Conservation (phyloP, 2,329 filamentous ascomycete species). For the Chrysoporthe puriensis region DNA sequence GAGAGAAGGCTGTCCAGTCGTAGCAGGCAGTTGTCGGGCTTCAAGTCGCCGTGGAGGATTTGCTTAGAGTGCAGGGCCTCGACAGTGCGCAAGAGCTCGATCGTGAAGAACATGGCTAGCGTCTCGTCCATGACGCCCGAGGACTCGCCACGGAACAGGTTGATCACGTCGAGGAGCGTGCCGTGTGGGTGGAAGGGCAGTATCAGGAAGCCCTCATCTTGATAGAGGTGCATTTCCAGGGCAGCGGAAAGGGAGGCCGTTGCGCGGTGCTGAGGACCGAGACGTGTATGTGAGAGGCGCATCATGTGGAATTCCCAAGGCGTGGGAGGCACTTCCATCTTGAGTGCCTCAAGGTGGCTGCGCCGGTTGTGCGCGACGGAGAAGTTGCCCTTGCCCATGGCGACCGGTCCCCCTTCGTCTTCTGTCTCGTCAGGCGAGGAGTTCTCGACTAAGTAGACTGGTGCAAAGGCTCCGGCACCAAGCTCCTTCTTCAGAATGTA, state of each 20-base stretch:
- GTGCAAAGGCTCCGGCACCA: conserved; percentile 91
- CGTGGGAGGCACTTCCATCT: conserved; percentile 88
- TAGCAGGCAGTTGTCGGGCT: conserved; percentile 92
- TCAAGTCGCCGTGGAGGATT: conserved; percentile 90
- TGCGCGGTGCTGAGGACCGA: conserved; percentile 72
- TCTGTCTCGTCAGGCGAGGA: conserved; percentile 55
- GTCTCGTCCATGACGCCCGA: conserved; percentile 84
- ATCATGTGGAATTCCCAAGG: conserved; percentile 98
- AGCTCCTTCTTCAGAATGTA: conserved; percentile 86
- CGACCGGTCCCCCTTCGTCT: conserved; percentile 47
- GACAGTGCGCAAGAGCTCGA: conserved; percentile 88
- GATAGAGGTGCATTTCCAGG: conserved; percentile 90
- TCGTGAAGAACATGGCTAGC: conserved; percentile 91
- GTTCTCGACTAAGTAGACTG: conserved; percentile 89
- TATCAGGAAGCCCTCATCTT: conserved; percentile 86
- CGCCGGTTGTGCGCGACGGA: conserved; percentile 56
- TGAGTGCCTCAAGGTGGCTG: conserved; percentile 77
- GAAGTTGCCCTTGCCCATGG: conserved; percentile 66
- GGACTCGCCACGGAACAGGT: conserved; percentile 74
- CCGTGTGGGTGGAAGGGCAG: conserved; percentile 88
- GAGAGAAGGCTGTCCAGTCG: conserved; percentile 65
- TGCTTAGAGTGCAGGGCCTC: conserved; percentile 81
- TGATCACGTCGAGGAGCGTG: conserved; percentile 92
- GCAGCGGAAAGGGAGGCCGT: conserved; percentile 79
- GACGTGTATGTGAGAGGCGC: conserved; percentile 75